Evolutionary conservation across 2,329 filamentous ascomycete species (phyloP).

Genomic region (Cladophialophora chaetospira): DNA sequence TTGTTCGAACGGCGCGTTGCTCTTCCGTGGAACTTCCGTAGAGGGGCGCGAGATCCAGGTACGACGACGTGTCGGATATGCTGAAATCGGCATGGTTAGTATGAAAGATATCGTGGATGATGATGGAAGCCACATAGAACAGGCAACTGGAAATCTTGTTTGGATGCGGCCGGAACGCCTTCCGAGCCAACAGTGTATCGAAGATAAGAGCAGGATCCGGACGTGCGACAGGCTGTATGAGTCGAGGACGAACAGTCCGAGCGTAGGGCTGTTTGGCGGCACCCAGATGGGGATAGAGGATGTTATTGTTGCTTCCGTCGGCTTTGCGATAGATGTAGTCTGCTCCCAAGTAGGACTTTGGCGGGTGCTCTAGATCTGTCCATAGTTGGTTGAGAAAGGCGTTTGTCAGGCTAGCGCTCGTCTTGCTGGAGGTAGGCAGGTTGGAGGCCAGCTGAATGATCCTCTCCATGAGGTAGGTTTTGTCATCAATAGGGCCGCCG

Average conservation of each 20-base stretch:
- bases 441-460: constrained; percentile 51
- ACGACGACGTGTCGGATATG: constrained; percentile 69
- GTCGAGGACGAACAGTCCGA: constrained; percentile 62
- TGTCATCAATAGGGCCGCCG: constrained; percentile 62
- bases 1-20: constrained; percentile 64
- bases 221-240: constrained; percentile 59
- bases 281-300: constrained; percentile 64
- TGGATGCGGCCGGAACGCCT: constrained; percentile 65
- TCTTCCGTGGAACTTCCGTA: constrained; percentile 69
- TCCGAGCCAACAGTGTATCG: constrained; percentile 66
- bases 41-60: constrained; percentile 71
- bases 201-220: constrained; percentile 69
- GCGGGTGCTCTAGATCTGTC: constrained; percentile 58
- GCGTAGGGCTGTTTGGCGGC: constrained; percentile 69
- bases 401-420: constrained; percentile 48
- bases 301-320: constrained; percentile 54
- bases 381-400: constrained; percentile 57
- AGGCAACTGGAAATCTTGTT: constrained; percentile 74
- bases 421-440: constrained; percentile 41
- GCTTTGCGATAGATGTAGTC: constrained; percentile 40
- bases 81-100: constrained; percentile 65
- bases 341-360: constrained; percentile 47
- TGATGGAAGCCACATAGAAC: constrained; percentile 73
- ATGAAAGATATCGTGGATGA: constrained; percentile 66
- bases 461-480: constrained; percentile 62